Evolutionary conservation across 2,329 filamentous ascomycete genomes (phyloP).

Genomic region (Aquanectria penicillioides): DNA sequence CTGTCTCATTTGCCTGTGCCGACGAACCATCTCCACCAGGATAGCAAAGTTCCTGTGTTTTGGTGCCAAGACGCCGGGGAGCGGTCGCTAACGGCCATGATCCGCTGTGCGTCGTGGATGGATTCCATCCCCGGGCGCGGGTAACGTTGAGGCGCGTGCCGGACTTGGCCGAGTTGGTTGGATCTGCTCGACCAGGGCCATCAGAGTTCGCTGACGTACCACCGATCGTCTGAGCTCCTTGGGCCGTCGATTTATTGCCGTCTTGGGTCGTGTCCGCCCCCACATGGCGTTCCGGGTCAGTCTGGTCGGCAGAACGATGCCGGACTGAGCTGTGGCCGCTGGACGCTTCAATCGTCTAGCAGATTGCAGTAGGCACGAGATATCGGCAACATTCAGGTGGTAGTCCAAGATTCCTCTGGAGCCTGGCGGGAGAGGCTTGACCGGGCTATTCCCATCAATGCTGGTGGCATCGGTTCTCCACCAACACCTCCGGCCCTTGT

Average conservation of each 20-base stretch:
- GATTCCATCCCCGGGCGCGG: constrained; percentile 4
- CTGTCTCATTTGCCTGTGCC: not conserved
- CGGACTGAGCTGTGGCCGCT: constrained; percentile 4
- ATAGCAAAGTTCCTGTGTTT: not conserved
- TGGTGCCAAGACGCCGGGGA: constrained; percentile 3
- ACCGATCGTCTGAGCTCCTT: not conserved
- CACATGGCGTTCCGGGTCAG: not conserved
- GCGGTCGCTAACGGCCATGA: not conserved
- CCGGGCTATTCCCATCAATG: too few relatives aligned
- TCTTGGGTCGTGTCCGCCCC: constrained; percentile 25
- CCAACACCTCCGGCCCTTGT: not conserved
- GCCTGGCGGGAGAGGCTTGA: too few relatives aligned
- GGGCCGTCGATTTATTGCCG: constrained; percentile 30
- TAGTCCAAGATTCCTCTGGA: too few relatives aligned
- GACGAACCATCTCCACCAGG: not conserved
- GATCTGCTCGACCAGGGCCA: constrained; percentile 7
- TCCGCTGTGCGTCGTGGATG: not conserved
- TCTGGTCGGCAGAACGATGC: constrained; percentile 33
- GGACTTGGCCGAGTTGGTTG: constrained; percentile 23
- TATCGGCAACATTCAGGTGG: too few relatives aligned
- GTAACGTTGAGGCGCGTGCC: too few relatives aligned
- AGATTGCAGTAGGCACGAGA: too few relatives aligned
- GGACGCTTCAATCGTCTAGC: too few relatives aligned
- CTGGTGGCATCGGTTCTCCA: too few relatives aligned
- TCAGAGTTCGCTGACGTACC: constrained; percentile 21